Conservation (phyloP, 148 eudicot species). For the Silene uniflora region DNA sequence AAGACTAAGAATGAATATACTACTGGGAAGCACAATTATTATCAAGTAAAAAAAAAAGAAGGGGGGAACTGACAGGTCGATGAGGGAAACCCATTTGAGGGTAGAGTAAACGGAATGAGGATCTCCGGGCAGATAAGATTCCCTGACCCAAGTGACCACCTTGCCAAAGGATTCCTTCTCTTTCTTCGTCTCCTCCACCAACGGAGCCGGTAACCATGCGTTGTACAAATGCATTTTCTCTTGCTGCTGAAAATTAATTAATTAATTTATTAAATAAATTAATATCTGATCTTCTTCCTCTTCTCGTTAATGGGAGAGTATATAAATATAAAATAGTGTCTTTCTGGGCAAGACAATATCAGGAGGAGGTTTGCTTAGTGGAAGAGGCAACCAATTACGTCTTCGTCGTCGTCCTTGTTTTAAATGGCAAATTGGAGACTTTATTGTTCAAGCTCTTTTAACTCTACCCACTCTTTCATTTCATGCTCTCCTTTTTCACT, state of each 20-base stretch:
- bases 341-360: conserved; percentile 5
- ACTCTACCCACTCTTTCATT: too few species aligned
- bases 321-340: background rate
- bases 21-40: background rate
- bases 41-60: background rate
- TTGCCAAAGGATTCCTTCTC: conserved; percentile 71
- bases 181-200: conserved; percentile 56
- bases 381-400: background rate
- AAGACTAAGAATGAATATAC: too few species aligned
- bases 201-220: conserved; percentile 89
- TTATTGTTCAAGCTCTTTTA: background rate
- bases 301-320: too few species aligned
- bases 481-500: too few species aligned
- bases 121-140: conserved; percentile 44
- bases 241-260: too few species aligned
- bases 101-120: conserved; percentile 87
- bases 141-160: conserved; percentile 53
- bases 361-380: background rate
- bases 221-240: conserved; percentile 79
- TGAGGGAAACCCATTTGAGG: conserved; percentile 82
- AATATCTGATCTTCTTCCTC: too few species aligned
- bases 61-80: conserved; percentile 65
- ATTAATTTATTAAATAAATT: too few species aligned
- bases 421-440: background rate
- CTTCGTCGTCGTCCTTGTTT: too few species aligned